Evolutionary conservation across 257 asterid genomes (phyloP).

Genomic region (Rubia yunnanensis): DNA sequence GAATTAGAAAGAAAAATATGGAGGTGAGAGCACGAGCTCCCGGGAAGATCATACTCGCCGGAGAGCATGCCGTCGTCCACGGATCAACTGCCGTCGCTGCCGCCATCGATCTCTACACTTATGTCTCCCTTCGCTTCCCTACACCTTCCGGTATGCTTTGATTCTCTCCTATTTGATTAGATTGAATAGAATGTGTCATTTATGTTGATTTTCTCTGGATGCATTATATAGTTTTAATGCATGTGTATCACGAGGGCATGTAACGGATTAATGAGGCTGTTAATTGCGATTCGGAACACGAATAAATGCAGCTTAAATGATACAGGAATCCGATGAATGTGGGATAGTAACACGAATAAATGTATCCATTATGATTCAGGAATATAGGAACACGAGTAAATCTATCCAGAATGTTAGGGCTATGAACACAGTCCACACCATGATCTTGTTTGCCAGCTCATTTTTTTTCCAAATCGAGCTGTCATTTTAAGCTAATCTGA

Average conservation of each 20-base stretch:
- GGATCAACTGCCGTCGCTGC: conserved; percentile 99
- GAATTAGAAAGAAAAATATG: conserved; percentile 29
- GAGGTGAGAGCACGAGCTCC: conserved; percentile 98
- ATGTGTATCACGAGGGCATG: not conserved
- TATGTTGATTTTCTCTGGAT: not conserved
- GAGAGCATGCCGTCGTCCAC: conserved; percentile 98
- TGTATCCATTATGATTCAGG: not conserved
- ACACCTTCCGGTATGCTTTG: conserved; percentile 53
- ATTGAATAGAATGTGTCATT: not conserved
- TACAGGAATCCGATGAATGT: no score
- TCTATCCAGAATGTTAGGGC: no score
- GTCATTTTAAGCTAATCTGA: not conserved
- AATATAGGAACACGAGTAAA: not conserved
- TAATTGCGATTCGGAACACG: not conserved
- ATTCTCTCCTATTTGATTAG: not conserved
- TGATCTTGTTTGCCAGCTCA: not conserved
- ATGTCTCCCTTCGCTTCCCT: conserved; percentile 76
- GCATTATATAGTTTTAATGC: no score
- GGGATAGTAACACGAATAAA: not conserved
- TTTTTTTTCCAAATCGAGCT: not conserved
- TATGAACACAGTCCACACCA: not conserved
- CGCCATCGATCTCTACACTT: conserved; percentile 88
- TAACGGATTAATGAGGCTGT: not conserved
- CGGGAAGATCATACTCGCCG: conserved; percentile 87
- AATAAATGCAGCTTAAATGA: not conserved